A percentile compares a stretch with the other conserved stretches of the same genome.
Evolutionary conservation across 2,329 filamentous ascomycete species (phyloP).

Genomic region (Mycosphaerella sp.): DNA sequence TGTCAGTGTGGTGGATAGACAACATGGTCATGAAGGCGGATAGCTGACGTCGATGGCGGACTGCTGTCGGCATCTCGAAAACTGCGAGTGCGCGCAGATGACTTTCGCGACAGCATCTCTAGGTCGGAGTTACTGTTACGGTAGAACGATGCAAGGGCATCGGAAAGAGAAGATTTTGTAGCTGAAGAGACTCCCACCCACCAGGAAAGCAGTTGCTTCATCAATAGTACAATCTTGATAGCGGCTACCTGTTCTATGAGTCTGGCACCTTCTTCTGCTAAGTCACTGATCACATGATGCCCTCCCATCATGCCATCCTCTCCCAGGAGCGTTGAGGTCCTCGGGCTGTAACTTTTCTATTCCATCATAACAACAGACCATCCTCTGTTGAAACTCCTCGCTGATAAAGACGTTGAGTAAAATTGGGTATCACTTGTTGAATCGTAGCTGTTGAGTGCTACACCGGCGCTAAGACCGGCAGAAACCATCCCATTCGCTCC

Average conservation of each 20-base stretch:
- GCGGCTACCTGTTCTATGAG: constrained; percentile 11
- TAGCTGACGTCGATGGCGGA: not conserved
- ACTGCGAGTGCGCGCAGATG: not conserved
- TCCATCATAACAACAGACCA: constrained; percentile 17
- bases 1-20: not conserved
- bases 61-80: not conserved
- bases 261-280: constrained; percentile 9
- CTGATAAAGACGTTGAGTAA: constrained; percentile 28
- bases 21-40: not conserved
- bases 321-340: constrained; percentile 29
- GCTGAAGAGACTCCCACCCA: not conserved
- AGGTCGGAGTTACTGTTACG: not conserved
- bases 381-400: constrained; percentile 31
- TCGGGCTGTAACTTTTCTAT: constrained; percentile 19
- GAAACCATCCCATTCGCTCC: constrained; percentile 13
- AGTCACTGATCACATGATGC: constrained; percentile 11
- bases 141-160: not conserved
- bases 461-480: constrained; percentile 11
- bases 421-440: constrained; percentile 32
- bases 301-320: constrained; percentile 15
- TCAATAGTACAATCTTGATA: constrained; percentile 14
- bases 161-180: not conserved
- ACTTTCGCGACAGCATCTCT: constrained; percentile 1
- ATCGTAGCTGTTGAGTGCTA: constrained; percentile 20
- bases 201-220: constrained; percentile 6